Percentiles rank a stretch among this genome's conserved stretches.
Evolutionary conservation across 1,139 yeast genomes (phyloP).

Genomic region (Williopsis jadinii): DNA sequence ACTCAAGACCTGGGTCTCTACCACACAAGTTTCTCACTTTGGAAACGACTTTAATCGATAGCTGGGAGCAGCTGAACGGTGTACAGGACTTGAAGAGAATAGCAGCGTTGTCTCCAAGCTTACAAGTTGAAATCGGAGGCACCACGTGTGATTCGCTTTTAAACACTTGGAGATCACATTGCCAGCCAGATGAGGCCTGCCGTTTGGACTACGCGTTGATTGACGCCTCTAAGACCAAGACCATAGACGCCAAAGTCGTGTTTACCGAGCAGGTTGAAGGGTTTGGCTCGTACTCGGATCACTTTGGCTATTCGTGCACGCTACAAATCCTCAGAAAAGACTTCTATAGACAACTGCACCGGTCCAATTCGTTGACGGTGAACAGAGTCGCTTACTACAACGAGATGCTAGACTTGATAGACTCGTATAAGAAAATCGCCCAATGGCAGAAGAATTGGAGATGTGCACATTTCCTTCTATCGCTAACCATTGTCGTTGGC

Average conservation of each 20-base stretch:
- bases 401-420: slow-evolving; percentile 51
- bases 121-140: slow-evolving; percentile 70
- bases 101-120: slow-evolving; percentile 48
- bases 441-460: slow-evolving; percentile 62
- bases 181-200: slow-evolving; percentile 70
- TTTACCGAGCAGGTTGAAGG: slow-evolving; percentile 65
- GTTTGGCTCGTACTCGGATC: slow-evolving; percentile 78
- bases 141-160: slow-evolving; percentile 83
- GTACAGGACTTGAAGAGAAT: slow-evolving; percentile 33
- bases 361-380: slow-evolving; percentile 1
- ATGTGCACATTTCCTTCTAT: slow-evolving; percentile 51
- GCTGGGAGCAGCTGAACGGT: slow-evolving; percentile 73
- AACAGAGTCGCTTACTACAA: slow-evolving; percentile 32
- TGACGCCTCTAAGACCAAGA: slow-evolving; percentile 46
- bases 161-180: slow-evolving; percentile 75
- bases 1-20: slow-evolving; percentile 79
- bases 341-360: neutral
- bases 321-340: slow-evolving; percentile 25
- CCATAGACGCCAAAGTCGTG: slow-evolving; percentile 55
- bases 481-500: slow-evolving; percentile 43
- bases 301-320: slow-evolving; percentile 77
- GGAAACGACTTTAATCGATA: slow-evolving; percentile 67
- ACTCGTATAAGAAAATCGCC: slow-evolving; percentile 47
- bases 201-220: slow-evolving; percentile 86
- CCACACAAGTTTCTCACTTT: slow-evolving; percentile 69